Conservation (phyloP, 1,139 yeast species). For the Debaryomyces coudertii region DNA sequence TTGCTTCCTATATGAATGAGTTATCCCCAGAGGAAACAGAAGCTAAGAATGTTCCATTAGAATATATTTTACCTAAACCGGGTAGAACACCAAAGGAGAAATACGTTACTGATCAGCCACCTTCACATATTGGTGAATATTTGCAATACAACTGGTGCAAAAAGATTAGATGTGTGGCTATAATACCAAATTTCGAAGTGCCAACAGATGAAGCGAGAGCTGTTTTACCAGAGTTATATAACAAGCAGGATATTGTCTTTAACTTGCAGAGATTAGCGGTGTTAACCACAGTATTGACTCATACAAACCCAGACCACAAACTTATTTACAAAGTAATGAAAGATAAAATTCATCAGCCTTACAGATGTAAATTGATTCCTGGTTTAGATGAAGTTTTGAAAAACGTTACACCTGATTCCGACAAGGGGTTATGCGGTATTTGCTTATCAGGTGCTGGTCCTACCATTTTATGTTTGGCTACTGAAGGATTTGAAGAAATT, state of each 20-base stretch:
- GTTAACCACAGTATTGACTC: slow-evolving; percentile 74
- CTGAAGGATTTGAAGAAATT: slow-evolving; percentile 81
- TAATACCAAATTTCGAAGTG: slow-evolving; percentile 92
- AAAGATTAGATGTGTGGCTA: slow-evolving; percentile 82
- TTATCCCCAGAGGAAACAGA: slow-evolving; percentile 69
- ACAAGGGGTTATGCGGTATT: slow-evolving; percentile 87
- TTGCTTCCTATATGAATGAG: slow-evolving; percentile 89
- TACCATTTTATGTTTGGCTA: slow-evolving; percentile 90
- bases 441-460: slow-evolving; percentile 99
- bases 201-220: slow-evolving; percentile 90
- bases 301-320: slow-evolving; percentile 77
- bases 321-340: slow-evolving; percentile 94
- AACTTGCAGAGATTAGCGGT: slow-evolving; percentile 62
- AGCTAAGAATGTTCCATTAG: slow-evolving; percentile 79
- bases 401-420: slow-evolving; percentile 79
- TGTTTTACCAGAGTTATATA: slow-evolving; percentile 79
- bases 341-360: slow-evolving; percentile 95
- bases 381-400: slow-evolving; percentile 82
- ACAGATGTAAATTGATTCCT: slow-evolving; percentile 86
- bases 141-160: slow-evolving; percentile 83
- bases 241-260: slow-evolving; percentile 83
- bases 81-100: slow-evolving; percentile 60
- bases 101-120: slow-evolving; percentile 54
- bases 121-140: slow-evolving; percentile 86
- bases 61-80: slow-evolving; percentile 81